Evolutionary conservation across 2,329 filamentous ascomycete species (phyloP).

Genomic region (Passalora sequoiae): DNA sequence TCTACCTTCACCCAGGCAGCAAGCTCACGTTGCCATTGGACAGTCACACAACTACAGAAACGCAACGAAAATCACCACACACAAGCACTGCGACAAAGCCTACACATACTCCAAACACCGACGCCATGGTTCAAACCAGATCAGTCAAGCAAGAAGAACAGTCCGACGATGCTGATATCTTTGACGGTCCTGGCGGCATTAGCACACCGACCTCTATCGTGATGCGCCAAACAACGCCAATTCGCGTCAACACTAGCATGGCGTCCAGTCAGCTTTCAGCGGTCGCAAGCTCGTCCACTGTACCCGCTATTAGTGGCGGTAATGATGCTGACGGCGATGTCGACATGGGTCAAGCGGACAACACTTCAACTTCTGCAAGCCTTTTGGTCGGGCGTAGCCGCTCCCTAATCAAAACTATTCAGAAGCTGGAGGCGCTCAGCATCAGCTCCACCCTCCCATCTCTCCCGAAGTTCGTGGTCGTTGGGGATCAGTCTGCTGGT

Average conservation of each 20-base stretch:
- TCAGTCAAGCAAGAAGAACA: background rate
- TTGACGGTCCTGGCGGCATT: background rate
- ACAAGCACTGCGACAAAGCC: too few relatives aligned
- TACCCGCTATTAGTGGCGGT: too few relatives aligned
- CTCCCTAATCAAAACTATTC: conserved; percentile 60
- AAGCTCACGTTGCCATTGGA: background rate
- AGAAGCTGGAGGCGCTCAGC: conserved; percentile 64
- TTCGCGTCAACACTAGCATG: background rate
- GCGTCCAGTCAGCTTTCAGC: too few relatives aligned
- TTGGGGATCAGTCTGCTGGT: conserved; percentile 80
- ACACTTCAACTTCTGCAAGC: conserved; percentile 31
- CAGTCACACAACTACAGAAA: too few relatives aligned
- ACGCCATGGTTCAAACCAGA: background rate
- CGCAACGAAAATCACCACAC: too few relatives aligned
- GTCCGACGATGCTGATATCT: background rate
- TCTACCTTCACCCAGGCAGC: background rate
- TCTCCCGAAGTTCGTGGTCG: conserved; percentile 72
- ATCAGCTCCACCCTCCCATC: conserved; percentile 63
- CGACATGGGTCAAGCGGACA: background rate
- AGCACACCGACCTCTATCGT: background rate
- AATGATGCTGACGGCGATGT: too few relatives aligned
- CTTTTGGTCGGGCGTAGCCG: conserved; percentile 60
- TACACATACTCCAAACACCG: background rate
- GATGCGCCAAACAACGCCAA: background rate
- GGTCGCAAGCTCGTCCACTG: too few relatives aligned